Evolutionary conservation across 2,329 filamentous ascomycete species (phyloP).

Genomic region (Pseudocercospora ulei): DNA sequence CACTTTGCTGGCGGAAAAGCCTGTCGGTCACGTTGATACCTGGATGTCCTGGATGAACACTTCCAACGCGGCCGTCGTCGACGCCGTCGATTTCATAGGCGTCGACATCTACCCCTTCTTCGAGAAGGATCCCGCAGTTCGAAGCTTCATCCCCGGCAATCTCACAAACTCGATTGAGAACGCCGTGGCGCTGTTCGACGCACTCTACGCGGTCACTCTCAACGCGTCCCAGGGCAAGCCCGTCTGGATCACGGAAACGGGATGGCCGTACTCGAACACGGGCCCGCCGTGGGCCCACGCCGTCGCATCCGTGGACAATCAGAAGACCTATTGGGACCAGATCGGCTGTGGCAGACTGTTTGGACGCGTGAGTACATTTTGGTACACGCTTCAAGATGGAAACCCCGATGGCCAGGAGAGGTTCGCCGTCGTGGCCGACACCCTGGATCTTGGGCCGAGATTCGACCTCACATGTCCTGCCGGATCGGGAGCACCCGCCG

Average conservation of each 20-base stretch:
- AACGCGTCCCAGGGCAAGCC: constrained; percentile 56
- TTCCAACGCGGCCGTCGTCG: constrained; percentile 60
- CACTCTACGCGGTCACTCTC: constrained; percentile 53
- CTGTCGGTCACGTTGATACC: constrained; percentile 79
- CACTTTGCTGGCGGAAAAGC: constrained; percentile 47
- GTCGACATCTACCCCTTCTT: constrained; percentile 66
- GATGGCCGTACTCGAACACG: constrained; percentile 61
- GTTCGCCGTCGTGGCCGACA: constrained; percentile 4
- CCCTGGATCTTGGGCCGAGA: not conserved
- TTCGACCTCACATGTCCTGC: constrained; percentile 6
- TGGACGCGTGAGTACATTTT: constrained; percentile 55
- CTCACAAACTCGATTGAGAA: constrained; percentile 54
- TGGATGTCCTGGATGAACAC: constrained; percentile 65
- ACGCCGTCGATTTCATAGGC: constrained; percentile 66
- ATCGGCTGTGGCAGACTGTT: constrained; percentile 61
- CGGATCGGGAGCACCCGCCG: not conserved
- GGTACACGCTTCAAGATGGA: constrained; percentile 47
- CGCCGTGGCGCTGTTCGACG: constrained; percentile 57
- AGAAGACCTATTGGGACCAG: constrained; percentile 66
- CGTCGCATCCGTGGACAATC: constrained; percentile 56
- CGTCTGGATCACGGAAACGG: constrained; percentile 77
- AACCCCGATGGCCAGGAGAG: constrained; percentile 1
- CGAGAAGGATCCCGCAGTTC: constrained; percentile 49
- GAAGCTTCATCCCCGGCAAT: constrained; percentile 2
- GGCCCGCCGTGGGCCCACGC: constrained; percentile 55